Conservation (phyloP, 1,284 basidiomycete species). For the Athelia psychrophila region DNA sequence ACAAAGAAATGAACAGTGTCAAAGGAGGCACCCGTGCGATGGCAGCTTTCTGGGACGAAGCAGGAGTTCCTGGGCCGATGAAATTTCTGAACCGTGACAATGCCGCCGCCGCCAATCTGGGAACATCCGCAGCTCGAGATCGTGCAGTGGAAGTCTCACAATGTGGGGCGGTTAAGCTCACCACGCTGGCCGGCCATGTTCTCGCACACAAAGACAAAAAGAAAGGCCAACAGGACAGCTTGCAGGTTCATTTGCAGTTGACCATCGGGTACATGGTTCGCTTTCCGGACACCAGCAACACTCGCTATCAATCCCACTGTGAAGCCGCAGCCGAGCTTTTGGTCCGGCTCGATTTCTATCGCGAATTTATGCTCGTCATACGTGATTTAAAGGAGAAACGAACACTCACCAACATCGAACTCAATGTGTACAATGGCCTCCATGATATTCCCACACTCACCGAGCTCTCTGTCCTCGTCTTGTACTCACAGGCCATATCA, state of each 20-base stretch:
- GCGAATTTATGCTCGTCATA: slow-evolving; percentile 18
- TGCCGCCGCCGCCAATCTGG: slow-evolving; percentile 12
- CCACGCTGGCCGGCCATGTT: slow-evolving; percentile 22
- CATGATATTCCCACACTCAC: slow-evolving; percentile 6
- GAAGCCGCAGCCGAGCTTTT: slow-evolving; percentile 4
- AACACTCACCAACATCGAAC: slow-evolving; percentile 23
- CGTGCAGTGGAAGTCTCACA: slow-evolving; percentile 17
- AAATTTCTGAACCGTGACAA: slow-evolving; percentile 28
- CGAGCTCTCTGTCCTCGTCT: not conserved
- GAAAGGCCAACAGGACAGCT: slow-evolving; percentile 26
- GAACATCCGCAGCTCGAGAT: slow-evolving; percentile 5
- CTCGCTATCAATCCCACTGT: slow-evolving; percentile 9
- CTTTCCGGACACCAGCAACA: slow-evolving; percentile 13
- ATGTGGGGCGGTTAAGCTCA: slow-evolving; percentile 25
- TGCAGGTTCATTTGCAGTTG: slow-evolving; percentile 9
- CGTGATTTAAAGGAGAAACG: slow-evolving; percentile 20
- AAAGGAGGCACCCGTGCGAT: slow-evolving; percentile 22
- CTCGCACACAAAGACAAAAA: slow-evolving; percentile 32
- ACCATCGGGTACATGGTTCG: slow-evolving; percentile 4
- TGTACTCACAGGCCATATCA: not conserved
- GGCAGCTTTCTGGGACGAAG: slow-evolving; percentile 15
- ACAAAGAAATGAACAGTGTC: slow-evolving; percentile 33
- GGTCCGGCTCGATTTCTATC: slow-evolving; percentile 3
- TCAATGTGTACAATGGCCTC: slow-evolving; percentile 26
- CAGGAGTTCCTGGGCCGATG: slow-evolving; percentile 13